Evolutionary conservation across 192 early-diverging fungal genomes (phyloP).

Genomic region (Coemansia sp.): DNA sequence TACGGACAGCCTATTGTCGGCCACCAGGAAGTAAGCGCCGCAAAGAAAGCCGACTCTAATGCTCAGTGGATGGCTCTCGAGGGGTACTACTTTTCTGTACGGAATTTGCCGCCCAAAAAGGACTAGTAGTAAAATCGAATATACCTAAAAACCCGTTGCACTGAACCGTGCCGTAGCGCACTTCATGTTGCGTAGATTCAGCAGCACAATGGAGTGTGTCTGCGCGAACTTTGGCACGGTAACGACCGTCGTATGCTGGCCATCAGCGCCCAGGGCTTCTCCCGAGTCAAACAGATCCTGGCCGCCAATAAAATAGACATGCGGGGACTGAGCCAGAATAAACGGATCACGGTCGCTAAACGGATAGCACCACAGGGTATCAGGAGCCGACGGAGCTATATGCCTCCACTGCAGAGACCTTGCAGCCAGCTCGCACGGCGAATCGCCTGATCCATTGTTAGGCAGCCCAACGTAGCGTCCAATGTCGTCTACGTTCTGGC

Average conservation of each 20-base stretch:
- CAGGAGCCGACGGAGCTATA: slow-evolving; percentile 89
- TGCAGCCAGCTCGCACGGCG: slow-evolving; percentile 70
- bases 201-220: slow-evolving; percentile 67
- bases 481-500: slow-evolving; percentile 89
- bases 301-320: slow-evolving; percentile 90
- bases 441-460: slow-evolving; percentile 13
- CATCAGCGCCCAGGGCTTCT: slow-evolving; percentile 45
- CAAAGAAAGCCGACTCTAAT: slow-evolving; percentile 29
- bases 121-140: not conserved
- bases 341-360: slow-evolving; percentile 87
- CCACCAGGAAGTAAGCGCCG: slow-evolving; percentile 50
- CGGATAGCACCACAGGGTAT: slow-evolving; percentile 95
- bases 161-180: slow-evolving; percentile 21
- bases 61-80: slow-evolving; percentile 50
- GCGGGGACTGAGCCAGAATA: slow-evolving; percentile 67
- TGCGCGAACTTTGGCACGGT: slow-evolving; percentile 74
- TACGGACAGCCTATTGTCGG: slow-evolving; percentile 48
- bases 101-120: not conserved
- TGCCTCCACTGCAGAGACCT: slow-evolving; percentile 78
- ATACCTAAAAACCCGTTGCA: not conserved
- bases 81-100: slow-evolving; percentile 30
- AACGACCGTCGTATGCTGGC: slow-evolving; percentile 65
- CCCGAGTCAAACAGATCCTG: slow-evolving; percentile 70
- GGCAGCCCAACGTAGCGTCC: slow-evolving; percentile 61
- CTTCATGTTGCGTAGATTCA: slow-evolving; percentile 73